phyloP scores from a whole-genome alignment of 169 alveolate species.

The Plasmodium sp. region DNA sequence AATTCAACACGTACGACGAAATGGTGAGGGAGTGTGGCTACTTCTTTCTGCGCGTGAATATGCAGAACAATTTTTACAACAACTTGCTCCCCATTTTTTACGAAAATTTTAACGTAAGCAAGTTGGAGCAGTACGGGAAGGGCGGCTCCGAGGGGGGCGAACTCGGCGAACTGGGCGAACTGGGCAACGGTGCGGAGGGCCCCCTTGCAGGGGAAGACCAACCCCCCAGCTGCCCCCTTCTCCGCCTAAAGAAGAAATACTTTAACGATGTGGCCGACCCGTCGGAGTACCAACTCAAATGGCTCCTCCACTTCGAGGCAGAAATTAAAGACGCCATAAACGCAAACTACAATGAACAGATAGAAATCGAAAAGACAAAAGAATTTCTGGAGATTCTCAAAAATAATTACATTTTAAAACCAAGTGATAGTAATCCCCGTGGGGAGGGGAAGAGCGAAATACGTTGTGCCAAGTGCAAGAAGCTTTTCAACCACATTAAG shows the following conservation, averaged over 20 bases:
- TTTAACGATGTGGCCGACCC: not conserved
- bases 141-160: not conserved
- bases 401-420: constrained; percentile 27
- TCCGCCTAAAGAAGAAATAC: constrained; percentile 10
- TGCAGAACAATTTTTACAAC: constrained; percentile 7
- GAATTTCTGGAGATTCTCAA: constrained; percentile 40
- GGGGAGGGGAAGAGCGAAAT: constrained; percentile 10
- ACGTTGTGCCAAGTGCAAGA: constrained; percentile 67
- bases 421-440: not conserved
- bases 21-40: constrained; percentile 72
- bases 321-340: constrained; percentile 55
- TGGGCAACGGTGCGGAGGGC: not conserved
- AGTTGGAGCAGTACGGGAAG: not conserved
- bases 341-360: constrained; percentile 31
- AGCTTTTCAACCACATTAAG: constrained; percentile 39
- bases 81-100: constrained; percentile 52
- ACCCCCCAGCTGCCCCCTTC: not conserved
- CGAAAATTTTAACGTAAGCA: constrained; percentile 48
- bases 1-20: constrained; percentile 67
- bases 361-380: constrained; percentile 62
- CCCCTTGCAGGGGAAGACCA: not conserved
- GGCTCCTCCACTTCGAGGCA: constrained; percentile 46
- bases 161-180: not conserved
- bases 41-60: constrained; percentile 48
- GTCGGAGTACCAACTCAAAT: constrained; percentile 47